Base-by-base conservation (phyloP, 352 stramenopile genomes). In the Globisporangium solare region DNA sequence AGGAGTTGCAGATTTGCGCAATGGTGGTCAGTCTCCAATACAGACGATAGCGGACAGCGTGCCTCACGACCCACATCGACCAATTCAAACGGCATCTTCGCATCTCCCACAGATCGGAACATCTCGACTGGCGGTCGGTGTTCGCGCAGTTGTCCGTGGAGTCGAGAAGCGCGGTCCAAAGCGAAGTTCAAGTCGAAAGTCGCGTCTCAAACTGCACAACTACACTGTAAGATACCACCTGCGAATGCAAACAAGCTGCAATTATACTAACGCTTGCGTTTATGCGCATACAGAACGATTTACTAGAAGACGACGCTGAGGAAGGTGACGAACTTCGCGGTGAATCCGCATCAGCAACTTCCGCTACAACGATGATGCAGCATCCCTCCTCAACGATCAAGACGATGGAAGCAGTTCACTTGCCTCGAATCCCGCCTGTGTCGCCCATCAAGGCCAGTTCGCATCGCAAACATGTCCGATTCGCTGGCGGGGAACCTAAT, bases 101-200 rank as follows among this genome's bases (percentile, higher is more conserved):
- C 68, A 71, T 3, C 66, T 89, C 24, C 79, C 79, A 20, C 64
- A 81, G 17, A 59, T 89, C 7, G 74, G 87, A 20, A 79, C 79
- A 0, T 76, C 67, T 11, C 70, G 74, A 1, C 51, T 88, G 39
- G 75, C 76, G 27, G 60, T 82, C 0, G 78, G 76, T 3, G 78
- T 88, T 11, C 73, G 70, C 8, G 78, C 76, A 8, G 73, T 88
- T 12, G 64, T 85, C 0, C 66, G 58, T 2, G 74, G 76, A 1
- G 62, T 87, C 6, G 69, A 89, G 43, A 89, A 86, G 54, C 59
- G 56, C 41, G 75, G 73, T 0, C 74, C 71, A 39, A 61, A 68
- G 45, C 61, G 62, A 27, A 77, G 66, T 58, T 76, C 78, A 40
- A 86, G 76, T 40, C 70, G 76, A n/a, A 77, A 86, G 13, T 78